Evolutionary conservation across 2,329 filamentous ascomycete genomes (phyloP), one percentile per base, ranked within the genome.

Genomic region (Phialophora tarda): DNA sequence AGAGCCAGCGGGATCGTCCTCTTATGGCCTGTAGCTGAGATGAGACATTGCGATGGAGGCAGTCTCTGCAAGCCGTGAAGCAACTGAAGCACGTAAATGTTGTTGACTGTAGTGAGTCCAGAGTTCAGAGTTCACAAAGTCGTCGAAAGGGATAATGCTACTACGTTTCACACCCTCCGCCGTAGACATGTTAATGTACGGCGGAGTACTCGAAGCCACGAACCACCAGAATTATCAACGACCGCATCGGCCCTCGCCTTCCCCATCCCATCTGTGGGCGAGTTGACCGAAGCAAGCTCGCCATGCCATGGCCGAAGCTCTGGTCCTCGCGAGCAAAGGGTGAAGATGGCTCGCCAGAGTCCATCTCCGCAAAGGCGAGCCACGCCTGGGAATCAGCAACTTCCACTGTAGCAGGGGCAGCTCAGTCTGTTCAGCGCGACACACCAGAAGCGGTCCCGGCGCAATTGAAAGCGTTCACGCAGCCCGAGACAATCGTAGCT

Each of bases 401-500:
- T 24, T 28, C 63, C 17, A 62, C 58, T 26, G 56, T 61, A 7
- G 12, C 32, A 7, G 55, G 63, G 24, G 17, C 66, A 32, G 30
- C 32, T n/a, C 59, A 55, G 6, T 50, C 66, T 23, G 12, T 64
- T 24, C 51, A 55, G 38, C 64, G 34, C 34, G 21, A 64, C 11
- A 44, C 63, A 24, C 5, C 58, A 41, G 50, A 58, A 57, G 58
- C 41, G 12, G 34, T 50, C 8, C 28, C 54, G 2, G 59, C 59
- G 24, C 55, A 65, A 28, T 38, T 50, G 56, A 72, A 47, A 51
- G 64, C 67, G 58, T 74, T 75, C 59, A 69, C 71, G 10, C 68
- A 74, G 62, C 73, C 74, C 14, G 67, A 69, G 50, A 75, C 73
- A 26, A 67, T 75, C 30, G 24, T 75, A 23, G 72, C 74, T 28